Percentiles rank a stretch among this genome's conserved stretches.
Evolutionary conservation across 768 basidiomycete species (phyloP).

Genomic region (Kwoniella dendrophila): DNA sequence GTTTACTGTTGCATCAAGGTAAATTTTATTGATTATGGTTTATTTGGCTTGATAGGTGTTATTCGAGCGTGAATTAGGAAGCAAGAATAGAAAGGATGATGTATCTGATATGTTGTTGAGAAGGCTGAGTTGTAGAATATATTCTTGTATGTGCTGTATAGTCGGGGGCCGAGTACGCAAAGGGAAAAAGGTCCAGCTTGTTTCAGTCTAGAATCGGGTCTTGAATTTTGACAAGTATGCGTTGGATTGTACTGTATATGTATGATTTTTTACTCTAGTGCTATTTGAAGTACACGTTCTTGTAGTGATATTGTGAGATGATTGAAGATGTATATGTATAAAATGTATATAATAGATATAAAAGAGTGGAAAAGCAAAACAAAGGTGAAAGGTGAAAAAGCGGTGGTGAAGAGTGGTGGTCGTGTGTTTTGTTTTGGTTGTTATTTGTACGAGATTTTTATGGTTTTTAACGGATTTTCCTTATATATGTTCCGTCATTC

Average conservation of each 20-base stretch:
- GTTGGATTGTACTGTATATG: background rate
- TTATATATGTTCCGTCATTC: conserved; percentile 1
- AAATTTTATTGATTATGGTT: no score
- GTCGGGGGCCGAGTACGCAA: conserved; percentile 7
- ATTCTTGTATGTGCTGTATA: background rate
- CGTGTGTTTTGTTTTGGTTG: background rate
- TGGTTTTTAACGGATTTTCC: background rate
- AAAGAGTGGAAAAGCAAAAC: no score
- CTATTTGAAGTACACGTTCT: no score
- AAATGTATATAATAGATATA: no score
- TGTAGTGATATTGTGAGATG: no score
- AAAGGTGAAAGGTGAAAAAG: no score
- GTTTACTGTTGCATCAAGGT: background rate
- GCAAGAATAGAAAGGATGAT: no score
- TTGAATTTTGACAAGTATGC: background rate
- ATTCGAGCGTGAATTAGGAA: background rate
- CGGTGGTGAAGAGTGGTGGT: no score
- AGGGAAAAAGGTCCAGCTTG: background rate
- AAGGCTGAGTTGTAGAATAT: background rate
- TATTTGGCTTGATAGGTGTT: background rate
- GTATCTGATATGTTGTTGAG: background rate
- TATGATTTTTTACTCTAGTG: no score
- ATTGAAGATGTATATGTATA: no score
- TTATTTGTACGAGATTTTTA: background rate
- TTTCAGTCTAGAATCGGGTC: conserved; percentile 16